Evolutionary conservation across 2,329 filamentous ascomycete species (phyloP), one percentile per base, ranked within the genome.

Genomic region (Aureobasidium sp.): DNA sequence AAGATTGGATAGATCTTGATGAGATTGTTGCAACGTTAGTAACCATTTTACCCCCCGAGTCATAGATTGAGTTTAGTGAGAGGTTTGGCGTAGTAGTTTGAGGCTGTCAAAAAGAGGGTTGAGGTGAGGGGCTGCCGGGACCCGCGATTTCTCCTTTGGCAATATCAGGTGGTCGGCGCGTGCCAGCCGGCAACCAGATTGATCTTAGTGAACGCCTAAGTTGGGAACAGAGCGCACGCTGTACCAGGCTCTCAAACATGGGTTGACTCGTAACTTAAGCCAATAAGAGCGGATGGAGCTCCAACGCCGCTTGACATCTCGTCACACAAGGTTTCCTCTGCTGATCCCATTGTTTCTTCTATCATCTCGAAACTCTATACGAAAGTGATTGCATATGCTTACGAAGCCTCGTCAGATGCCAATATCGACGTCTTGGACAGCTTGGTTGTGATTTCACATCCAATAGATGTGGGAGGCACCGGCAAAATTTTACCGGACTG

Each of bases 221-320:
- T 59, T 59, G 16, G 45, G 45, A 59, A 50, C 44, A 59, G 54
- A 44, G 42, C 54, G 44, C 44, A 48, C 41, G 30, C 54, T 36
- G 45, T 50, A 50, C 57, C 57, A 50, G 45, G 57, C 45, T 25
- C 27, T 9, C 16, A 34, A 30, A 36, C 42, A 34, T 49, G 55
- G 34, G 9, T 59, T 59, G 55, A 59, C 55, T 59, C 55, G 55
- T 42, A 59, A 21, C 34, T 50, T 47, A 11, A 50, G 16, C 36
- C 44, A 41, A 59, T 34, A 16, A 34, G 37, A 55, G 37, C 9
- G 15, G 29, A 27, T 57, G 41, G 48, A 67, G 73, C 27, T 64
- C 74, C 66, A 79, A 79, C 61, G 66, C 66, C 41, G 72, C 32
- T 37, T 39, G 54, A 44, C 11, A 59, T 48, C 54, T 47, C 36